Conservation (phyloP, 345 rosid genomes). For the Reutealis trisperma region DNA sequence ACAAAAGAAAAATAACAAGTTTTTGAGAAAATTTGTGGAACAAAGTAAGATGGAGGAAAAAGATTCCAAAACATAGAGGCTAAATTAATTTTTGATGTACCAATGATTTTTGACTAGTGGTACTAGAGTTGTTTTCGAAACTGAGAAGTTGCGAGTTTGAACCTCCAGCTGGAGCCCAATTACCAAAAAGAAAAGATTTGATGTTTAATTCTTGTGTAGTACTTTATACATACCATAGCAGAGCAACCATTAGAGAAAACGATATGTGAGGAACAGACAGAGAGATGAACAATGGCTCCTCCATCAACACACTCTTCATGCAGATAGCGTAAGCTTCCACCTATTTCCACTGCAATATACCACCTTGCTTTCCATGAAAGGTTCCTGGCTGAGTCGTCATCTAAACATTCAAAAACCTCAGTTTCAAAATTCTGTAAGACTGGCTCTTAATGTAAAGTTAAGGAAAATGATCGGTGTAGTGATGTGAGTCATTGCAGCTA, state of each 20-base stretch:
- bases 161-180: too few relatives aligned
- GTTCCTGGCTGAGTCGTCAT: slow-evolving; percentile 30
- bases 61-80: too few relatives aligned
- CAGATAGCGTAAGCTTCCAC: slow-evolving; percentile 48
- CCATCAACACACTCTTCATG: slow-evolving; percentile 55
- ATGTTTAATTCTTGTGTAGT: background rate
- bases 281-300: slow-evolving; percentile 46
- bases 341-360: slow-evolving; percentile 46
- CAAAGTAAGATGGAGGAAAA: background rate
- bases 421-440: background rate
- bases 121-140: too few relatives aligned
- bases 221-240: slow-evolving; percentile 36
- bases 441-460: too few relatives aligned
- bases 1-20: slow-evolving; percentile 10
- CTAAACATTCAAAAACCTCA: slow-evolving; percentile 20
- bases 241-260: slow-evolving; percentile 29
- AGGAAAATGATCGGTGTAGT: too few relatives aligned
- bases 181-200: background rate
- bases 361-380: slow-evolving; percentile 55
- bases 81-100: too few relatives aligned
- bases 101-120: too few relatives aligned
- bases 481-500: too few relatives aligned
- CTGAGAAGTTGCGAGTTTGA: too few relatives aligned
- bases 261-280: slow-evolving; percentile 38
- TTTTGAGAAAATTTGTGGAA: background rate